A percentile compares a stretch with the other conserved stretches of the same genome.
phyloP scores from a whole-genome alignment of 805 yeast genomes.

The Zygotorulaspora sp. region DNA sequence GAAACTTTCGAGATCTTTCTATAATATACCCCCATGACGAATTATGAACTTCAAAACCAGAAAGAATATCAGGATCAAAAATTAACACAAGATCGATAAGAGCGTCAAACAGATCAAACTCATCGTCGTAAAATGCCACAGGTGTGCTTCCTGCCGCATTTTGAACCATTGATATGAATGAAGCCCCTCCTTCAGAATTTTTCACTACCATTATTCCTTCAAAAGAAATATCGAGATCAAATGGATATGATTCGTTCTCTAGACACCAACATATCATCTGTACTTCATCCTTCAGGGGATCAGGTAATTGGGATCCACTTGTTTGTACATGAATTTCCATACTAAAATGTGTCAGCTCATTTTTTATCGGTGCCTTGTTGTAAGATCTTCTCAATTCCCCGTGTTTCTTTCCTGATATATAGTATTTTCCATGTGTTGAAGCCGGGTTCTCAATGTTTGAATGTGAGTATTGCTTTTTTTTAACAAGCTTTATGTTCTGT shows the following conservation, averaged over 20 bases:
- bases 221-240: conserved; percentile 34
- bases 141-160: conserved; percentile 26
- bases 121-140: conserved; percentile 46
- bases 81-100: conserved; percentile 52
- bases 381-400: conserved; percentile 12
- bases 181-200: conserved; percentile 6
- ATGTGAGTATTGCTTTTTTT: conserved; percentile 16
- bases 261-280: conserved; percentile 59
- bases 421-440: conserved; percentile 29
- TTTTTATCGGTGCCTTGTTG: conserved; percentile 39
- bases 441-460: conserved; percentile 55
- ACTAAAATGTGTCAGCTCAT: conserved; percentile 51
- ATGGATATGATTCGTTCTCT: conserved; percentile 41
- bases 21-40: conserved; percentile 87
- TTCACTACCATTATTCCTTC: conserved; percentile 38
- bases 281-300: conserved; percentile 60
- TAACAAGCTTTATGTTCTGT: conserved; percentile 9
- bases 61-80: conserved; percentile 81
- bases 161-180: conserved; percentile 10
- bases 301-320: conserved; percentile 49
- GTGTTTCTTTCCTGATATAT: conserved; percentile 28
- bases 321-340: conserved; percentile 67
- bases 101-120: conserved; percentile 52
- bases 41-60: conserved; percentile 79
- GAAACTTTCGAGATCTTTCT: conserved; percentile 49